Base-by-base conservation (phyloP, 2,329 filamentous ascomycete genomes). In the Exophiala aquamarina region DNA sequence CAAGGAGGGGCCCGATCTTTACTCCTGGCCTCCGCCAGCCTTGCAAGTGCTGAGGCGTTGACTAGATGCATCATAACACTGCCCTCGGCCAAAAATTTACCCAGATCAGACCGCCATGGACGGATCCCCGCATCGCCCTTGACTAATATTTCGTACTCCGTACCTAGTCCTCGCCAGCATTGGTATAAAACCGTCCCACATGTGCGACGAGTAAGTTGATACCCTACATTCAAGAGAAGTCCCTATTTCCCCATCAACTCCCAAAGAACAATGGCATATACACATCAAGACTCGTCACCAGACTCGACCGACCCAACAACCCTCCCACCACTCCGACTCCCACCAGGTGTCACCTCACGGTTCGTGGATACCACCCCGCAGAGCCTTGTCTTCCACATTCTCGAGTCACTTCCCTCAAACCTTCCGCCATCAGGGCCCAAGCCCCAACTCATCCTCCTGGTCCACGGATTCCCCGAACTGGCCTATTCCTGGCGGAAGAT, bases 401-500 rank as follows among this genome's bases (percentile, higher is more conserved):
- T 59, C 20, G 58, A 59, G 46, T 56, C 55, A 10, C 40, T 57
- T 1, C 57, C 57, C 7, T 23, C 28, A 11, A 43, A 36, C 13
- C 5, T 47, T 14, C 28, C 36, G 4, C 41, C 48, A 19, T 31
- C 44, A 28, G 43, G 43, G 17, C 42, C 36, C 11, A 55, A 48
- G 39, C 54, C 57, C 14, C 41, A 55, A 28, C 50, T 60, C 11
- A 56, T 59, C 20, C 31, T 59, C 44, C 39, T 54, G 28, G 28
- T 55, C 23, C 57, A 60, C 38, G 84, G 84, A 29, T 87, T 79
- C 53, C 84, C 84, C 2, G 83, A 87, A 59, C 70, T 87, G 2
- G 81, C 84, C 20, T 87, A 77, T 62, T 86, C 83, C 37, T 87
- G 83, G 82, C 78, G 83, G 41, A 80, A 82, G 46, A 66, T 86